Conservation (phyloP, 2,329 filamentous ascomycete genomes). For the Podosphaera aphanis region DNA sequence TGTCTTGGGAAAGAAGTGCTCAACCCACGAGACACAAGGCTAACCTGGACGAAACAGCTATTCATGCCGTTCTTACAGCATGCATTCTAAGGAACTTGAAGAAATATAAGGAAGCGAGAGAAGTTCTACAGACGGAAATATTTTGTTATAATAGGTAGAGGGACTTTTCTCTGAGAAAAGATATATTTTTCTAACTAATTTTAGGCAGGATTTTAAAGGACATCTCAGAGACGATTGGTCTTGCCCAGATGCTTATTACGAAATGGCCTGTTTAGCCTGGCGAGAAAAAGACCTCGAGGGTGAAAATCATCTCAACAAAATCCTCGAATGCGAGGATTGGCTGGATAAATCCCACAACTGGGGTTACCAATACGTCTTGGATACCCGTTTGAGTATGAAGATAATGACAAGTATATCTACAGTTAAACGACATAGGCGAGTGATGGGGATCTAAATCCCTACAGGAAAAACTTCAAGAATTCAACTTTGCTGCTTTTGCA, state of each 20-base stretch:
- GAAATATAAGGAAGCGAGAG: constrained; percentile 38
- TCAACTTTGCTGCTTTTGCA: not conserved
- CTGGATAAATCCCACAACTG: constrained; percentile 45
- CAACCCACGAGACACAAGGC: constrained; percentile 24
- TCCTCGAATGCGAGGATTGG: constrained; percentile 38
- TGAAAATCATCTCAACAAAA: constrained; percentile 19
- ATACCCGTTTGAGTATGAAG: constrained; percentile 51
- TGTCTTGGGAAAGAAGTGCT: constrained; percentile 39
- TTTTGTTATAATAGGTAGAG: constrained; percentile 37
- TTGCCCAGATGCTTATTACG: constrained; percentile 57
- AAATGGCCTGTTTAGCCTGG: constrained; percentile 68
- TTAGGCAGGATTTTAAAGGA: constrained; percentile 31
- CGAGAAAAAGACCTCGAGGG: constrained; percentile 25
- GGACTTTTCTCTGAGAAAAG: constrained; percentile 1
- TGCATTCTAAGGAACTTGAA: constrained; percentile 41
- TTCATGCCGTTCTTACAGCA: constrained; percentile 42
- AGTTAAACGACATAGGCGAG: constrained; percentile 10
- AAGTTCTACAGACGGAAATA: constrained; percentile 36
- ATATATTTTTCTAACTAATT: constrained; percentile 2
- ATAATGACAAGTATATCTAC: constrained; percentile 12
- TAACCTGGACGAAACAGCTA: constrained; percentile 35
- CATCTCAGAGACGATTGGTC: constrained; percentile 44
- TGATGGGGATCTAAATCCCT: constrained; percentile 6
- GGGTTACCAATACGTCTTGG: constrained; percentile 50
- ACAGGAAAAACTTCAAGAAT: not conserved